phyloP scores from a whole-genome alignment of 2,329 filamentous ascomycete genomes.

The Fusarium sp. region DNA sequence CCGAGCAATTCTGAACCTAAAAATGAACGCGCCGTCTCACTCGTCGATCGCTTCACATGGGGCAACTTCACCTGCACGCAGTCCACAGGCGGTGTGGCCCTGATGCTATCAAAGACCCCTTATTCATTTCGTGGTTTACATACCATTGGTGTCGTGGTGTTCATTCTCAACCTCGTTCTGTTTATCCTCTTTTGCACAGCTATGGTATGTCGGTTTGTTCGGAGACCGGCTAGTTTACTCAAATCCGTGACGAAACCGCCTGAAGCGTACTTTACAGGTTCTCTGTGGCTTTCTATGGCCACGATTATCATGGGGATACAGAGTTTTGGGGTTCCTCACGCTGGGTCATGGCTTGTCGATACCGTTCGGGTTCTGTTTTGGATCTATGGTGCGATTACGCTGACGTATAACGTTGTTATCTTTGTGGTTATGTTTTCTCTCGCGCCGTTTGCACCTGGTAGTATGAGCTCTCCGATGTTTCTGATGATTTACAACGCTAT shows the following conservation, averaged over 20 bases:
- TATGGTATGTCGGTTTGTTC: background rate
- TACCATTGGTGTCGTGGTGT: background rate
- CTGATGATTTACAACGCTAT: slow-evolving; percentile 2
- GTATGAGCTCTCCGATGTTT: slow-evolving; percentile 13
- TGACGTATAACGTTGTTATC: background rate
- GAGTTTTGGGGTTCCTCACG: slow-evolving; percentile 1
- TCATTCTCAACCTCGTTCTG: background rate
- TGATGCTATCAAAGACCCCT: background rate
- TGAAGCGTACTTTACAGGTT: background rate
- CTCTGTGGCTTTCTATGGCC: background rate
- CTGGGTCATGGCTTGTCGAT: background rate
- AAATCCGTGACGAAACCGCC: background rate
- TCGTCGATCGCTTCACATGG: background rate
- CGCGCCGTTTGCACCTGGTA: background rate
- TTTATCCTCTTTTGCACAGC: background rate
- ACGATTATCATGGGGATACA: slow-evolving; percentile 8
- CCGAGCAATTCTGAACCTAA: background rate
- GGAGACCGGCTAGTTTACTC: background rate
- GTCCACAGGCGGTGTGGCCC: slow-evolving; percentile 2
- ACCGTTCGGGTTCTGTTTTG: background rate
- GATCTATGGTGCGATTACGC: background rate
- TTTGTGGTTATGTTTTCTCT: slow-evolving; percentile 1
- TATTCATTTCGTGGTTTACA: background rate
- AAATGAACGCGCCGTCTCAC: background rate
- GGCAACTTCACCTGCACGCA: slow-evolving; percentile 3